These are phyloP conservation scores for Sophora flavescens DNA, from an alignment of 306 rosid genomes.

Conservation along the genomic window DNA sequence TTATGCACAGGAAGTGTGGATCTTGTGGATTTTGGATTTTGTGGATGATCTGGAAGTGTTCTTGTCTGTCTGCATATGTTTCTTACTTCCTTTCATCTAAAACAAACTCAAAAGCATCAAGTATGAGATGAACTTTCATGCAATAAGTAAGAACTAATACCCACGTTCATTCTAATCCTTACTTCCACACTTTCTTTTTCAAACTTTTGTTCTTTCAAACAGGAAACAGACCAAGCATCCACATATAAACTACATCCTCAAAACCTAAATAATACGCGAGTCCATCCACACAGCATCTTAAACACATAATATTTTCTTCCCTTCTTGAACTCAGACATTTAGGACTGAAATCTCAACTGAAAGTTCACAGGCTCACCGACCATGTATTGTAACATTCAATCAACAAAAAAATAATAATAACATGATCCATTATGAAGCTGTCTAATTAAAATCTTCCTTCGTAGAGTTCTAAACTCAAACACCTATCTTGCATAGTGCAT, in stretches of 20 bases:
- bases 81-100: neutral
- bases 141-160: neutral
- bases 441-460: neutral
- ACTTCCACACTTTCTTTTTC: neutral
- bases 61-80: neutral
- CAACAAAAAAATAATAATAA: neutral
- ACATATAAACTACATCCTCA: neutral
- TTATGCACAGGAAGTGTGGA: too few species aligned
- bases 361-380: neutral
- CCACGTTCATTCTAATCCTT: slow-evolving; percentile 6
- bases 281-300: neutral
- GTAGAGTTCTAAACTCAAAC: slow-evolving; percentile 40
- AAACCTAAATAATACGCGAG: neutral
- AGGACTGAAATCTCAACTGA: slow-evolving; percentile 13
- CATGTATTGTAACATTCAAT: neutral
- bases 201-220: neutral
- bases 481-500: slow-evolving; percentile 30
- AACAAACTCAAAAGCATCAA: slow-evolving; percentile 10
- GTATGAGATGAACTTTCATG: neutral
- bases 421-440: neutral
- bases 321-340: neutral
- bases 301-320: neutral
- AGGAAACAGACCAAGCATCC: neutral
- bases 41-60: slow-evolving; percentile 2
- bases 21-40: too few species aligned